phyloP scores from a whole-genome alignment of 1,284 basidiomycete species.

The Moesziomyces parantarcticus region DNA sequence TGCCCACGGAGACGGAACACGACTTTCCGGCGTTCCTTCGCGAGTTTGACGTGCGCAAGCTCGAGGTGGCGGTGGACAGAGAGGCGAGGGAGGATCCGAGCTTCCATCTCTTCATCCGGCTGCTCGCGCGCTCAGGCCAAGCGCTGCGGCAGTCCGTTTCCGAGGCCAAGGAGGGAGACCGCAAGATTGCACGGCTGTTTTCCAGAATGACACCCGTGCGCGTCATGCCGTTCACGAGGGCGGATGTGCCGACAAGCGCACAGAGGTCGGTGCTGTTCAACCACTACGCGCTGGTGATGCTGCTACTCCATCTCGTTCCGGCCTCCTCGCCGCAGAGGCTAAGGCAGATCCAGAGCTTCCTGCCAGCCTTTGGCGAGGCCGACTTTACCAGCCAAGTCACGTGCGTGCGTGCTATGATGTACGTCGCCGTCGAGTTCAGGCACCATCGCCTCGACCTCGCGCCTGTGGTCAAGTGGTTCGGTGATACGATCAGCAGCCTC shows the following conservation, averaged over 20 bases:
- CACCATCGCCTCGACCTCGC: slow-evolving; percentile 74
- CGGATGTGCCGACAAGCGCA: slow-evolving; percentile 70
- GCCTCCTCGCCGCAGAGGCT: slow-evolving; percentile 73
- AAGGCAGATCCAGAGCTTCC: slow-evolving; percentile 75
- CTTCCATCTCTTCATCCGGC: slow-evolving; percentile 82
- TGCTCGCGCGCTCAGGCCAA: slow-evolving; percentile 75
- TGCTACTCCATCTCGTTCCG: slow-evolving; percentile 81
- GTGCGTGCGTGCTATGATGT: slow-evolving; percentile 81
- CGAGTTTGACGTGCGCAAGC: slow-evolving; percentile 67
- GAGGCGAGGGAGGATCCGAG: slow-evolving; percentile 75
- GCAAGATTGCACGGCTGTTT: slow-evolving; percentile 78
- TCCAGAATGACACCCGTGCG: slow-evolving; percentile 83
- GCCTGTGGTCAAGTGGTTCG: slow-evolving; percentile 77
- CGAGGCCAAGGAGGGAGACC: slow-evolving; percentile 32
- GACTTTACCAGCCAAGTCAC: slow-evolving; percentile 79
- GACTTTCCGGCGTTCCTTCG: slow-evolving; percentile 84
- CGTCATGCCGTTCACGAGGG: slow-evolving; percentile 70
- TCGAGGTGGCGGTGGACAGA: slow-evolving; percentile 35
- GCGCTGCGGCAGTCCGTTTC: slow-evolving; percentile 48
- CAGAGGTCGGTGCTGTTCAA: slow-evolving; percentile 87
- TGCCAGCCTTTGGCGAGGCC: slow-evolving; percentile 75
- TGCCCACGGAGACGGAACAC: slow-evolving; percentile 76
- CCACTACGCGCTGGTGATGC: slow-evolving; percentile 80
- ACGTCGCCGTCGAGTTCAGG: slow-evolving; percentile 77
- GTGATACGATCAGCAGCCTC: slow-evolving; percentile 75